phyloP scores from a whole-genome alignment of 305 asterid species.

The Fraxinus paxiana region DNA sequence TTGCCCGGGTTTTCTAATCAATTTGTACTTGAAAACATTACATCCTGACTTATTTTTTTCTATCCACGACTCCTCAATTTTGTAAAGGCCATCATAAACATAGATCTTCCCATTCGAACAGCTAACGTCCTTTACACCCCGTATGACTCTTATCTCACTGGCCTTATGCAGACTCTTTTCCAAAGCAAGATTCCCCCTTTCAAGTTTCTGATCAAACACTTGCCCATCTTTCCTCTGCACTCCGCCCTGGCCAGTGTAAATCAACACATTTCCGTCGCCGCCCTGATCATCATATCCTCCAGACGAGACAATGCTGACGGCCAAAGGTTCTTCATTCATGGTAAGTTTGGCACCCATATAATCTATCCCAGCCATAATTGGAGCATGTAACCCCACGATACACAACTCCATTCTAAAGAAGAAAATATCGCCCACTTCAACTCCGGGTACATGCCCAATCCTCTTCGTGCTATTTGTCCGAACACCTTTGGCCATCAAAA shows the following conservation, averaged over 20 bases:
- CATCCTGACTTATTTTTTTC: conserved; percentile 67
- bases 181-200: conserved; percentile 85
- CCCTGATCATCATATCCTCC: conserved; percentile 60
- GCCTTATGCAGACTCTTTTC: conserved; percentile 74
- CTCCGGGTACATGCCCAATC: conserved; percentile 46
- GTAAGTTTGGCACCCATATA: conserved; percentile 44
- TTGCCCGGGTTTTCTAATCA: conserved; percentile 69
- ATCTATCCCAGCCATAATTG: conserved; percentile 53
- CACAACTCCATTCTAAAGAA: conserved; percentile 53
- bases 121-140: conserved; percentile 56
- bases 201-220: conserved; percentile 79
- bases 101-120: conserved; percentile 57
- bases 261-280: conserved; percentile 40
- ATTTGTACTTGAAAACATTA: conserved; percentile 73
- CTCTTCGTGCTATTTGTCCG: conserved; percentile 40
- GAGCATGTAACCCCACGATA: conserved; percentile 51
- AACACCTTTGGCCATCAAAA: conserved; percentile 40
- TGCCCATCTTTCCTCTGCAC: conserved; percentile 53
- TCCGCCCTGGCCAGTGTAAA: conserved; percentile 87
- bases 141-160: conserved; percentile 74
- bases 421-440: conserved; percentile 49
- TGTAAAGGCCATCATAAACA: conserved; percentile 79
- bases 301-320: conserved; percentile 49
- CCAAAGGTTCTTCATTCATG: conserved; percentile 45
- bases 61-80: conserved; percentile 69